These are phyloP conservation scores for Tricholoma sp. DNA, from an alignment of 768 basidiomycete genomes.

Conservation along the genomic window DNA sequence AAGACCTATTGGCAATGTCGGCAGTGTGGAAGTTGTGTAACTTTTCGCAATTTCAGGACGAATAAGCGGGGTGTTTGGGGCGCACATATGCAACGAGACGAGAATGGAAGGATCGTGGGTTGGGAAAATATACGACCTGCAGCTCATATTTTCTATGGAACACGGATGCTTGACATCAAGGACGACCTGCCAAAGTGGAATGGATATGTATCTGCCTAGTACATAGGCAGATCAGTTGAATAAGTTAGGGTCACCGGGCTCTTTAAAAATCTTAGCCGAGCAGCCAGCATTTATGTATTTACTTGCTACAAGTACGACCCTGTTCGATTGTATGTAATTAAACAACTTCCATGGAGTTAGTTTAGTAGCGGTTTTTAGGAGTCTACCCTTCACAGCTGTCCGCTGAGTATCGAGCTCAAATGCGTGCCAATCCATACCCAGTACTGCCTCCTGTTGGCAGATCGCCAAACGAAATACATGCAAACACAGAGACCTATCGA, in stretches of 20 bases:
- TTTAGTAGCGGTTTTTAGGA: background rate
- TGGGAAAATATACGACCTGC: constrained; percentile 59
- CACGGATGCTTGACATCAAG: constrained; percentile 49
- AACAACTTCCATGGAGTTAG: background rate
- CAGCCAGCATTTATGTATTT: too few relatives aligned
- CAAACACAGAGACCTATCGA: constrained; percentile 24
- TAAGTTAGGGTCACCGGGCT: background rate
- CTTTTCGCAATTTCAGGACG: constrained; percentile 45
- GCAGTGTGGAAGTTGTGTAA: constrained; percentile 49
- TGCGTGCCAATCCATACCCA: constrained; percentile 14
- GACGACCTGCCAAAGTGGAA: constrained; percentile 61
- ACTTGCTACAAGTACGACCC: background rate
- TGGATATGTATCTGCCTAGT: constrained; percentile 48
- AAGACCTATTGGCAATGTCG: constrained; percentile 66
- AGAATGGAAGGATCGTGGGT: constrained; percentile 41
- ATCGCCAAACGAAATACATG: constrained; percentile 27
- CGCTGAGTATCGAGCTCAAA: constrained; percentile 1
- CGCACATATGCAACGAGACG: constrained; percentile 47
- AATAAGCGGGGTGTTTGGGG: constrained; percentile 57
- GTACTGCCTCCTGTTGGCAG: constrained; percentile 6
- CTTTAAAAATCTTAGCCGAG: background rate
- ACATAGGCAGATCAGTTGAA: too few relatives aligned
- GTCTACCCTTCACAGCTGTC: background rate
- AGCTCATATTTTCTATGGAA: constrained; percentile 63
- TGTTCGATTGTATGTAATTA: background rate